Evolutionary conservation across 106 monocot genomes (phyloP), one percentile per base, ranked within the genome.

Genomic region (Iris macrosiphon): DNA sequence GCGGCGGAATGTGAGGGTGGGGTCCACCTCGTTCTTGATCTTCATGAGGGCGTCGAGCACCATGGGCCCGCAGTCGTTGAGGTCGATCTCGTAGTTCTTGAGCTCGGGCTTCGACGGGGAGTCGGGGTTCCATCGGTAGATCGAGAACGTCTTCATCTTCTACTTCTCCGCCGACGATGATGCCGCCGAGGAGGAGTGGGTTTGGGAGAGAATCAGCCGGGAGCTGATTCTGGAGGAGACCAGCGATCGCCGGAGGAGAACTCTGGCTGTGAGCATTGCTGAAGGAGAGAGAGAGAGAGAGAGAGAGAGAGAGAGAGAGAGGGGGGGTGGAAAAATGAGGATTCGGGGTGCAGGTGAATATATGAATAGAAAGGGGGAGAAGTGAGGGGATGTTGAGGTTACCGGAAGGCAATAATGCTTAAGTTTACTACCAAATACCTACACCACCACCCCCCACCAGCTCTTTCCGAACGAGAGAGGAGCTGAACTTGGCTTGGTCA

Each of bases 11-110:
- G 88, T 88, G 32, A 85, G 62, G 31, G 75, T 53, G 18, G 88
- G 81, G 52, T 94, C 93, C 58, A 83, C 45, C 81, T 94, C 84
- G 73, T 88, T 93, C 69, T 93, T 88, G 63, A 84, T 94, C 81
- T 92, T 87, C 67, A 93, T 81, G 5, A 88, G 67, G 24, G 88
- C 88, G 67, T 88, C 93, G 45, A 94, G 88, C 33, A 93, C 83
- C 92, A 87, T 93, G 23, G 92, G 87, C 16, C 85, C 88, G 65
- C 79, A 89, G 21, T 88, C 76, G 45, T 44, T 58, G 45, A 95
- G 89, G 74, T 95, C 85, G 62, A 95, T 31, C 65, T 79, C 50
- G 79, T 77, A 94, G 79, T 73, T 66, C 57, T 73, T 49, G 15
- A 95, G 73, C 57, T 62, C 15, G 4, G 94, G 89, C 60, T 79